These are phyloP conservation scores for Monosporozyma aquatica DNA, from an alignment of 805 yeast species.

Conservation along the genomic window DNA sequence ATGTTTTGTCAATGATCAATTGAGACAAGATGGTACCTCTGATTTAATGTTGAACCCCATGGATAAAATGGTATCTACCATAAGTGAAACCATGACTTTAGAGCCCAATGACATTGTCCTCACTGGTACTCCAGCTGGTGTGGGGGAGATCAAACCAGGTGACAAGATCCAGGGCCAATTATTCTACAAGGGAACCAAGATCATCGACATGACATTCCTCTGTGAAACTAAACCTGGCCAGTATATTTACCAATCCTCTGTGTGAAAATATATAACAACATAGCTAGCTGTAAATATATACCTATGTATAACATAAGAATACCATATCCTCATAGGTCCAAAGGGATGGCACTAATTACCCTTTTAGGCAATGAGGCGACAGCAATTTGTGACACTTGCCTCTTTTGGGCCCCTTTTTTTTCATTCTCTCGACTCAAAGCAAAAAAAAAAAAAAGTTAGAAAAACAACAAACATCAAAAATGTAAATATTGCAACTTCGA, in stretches of 20 bases:
- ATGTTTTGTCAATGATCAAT: constrained; percentile 54
- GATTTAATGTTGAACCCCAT: constrained; percentile 82
- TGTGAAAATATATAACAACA: background rate
- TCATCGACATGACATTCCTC: constrained; percentile 37
- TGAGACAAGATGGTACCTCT: constrained; percentile 67
- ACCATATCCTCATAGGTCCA: no score
- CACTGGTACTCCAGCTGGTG: constrained; percentile 98
- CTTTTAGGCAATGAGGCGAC: no score
- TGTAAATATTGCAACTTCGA: no score
- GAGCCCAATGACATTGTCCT: constrained; percentile 84
- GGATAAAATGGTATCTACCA: constrained; percentile 66
- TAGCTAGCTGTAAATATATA: no score
- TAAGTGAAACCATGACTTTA: constrained; percentile 85
- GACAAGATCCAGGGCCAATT: constrained; percentile 64
- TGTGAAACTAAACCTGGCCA: constrained; percentile 45
- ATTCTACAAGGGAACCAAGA: constrained; percentile 42
- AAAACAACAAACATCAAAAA: no score
- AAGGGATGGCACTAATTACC: no score
- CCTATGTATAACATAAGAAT: no score
- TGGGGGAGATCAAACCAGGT: constrained; percentile 75
- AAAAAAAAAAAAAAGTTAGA: no score
- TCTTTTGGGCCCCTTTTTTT: no score
- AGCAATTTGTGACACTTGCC: no score
- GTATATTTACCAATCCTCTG: constrained; percentile 42
- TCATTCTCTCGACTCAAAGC: no score